Evolutionary conservation across 768 basidiomycete genomes (phyloP).

Genomic region (Xanthoconium purpureum): DNA sequence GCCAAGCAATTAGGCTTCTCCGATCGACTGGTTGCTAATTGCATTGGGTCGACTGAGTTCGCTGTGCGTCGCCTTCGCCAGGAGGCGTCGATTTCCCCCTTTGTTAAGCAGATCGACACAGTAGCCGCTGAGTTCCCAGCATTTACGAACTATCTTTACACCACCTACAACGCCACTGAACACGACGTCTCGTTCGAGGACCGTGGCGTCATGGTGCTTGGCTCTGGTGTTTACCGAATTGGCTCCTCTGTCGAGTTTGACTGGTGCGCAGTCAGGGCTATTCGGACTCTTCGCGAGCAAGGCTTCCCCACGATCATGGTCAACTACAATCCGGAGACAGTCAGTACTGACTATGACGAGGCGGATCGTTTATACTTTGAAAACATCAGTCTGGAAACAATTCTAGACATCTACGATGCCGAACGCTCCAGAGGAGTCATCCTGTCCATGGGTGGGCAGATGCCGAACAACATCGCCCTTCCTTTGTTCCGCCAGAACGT

Average conservation of each 20-base stretch:
- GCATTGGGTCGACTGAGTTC: constrained; percentile 87
- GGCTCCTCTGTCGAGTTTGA: constrained; percentile 99
- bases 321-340: constrained; percentile 99
- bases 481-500: constrained; percentile 96
- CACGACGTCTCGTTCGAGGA: constrained; percentile 90
- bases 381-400: constrained; percentile 94
- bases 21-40: constrained; percentile 81
- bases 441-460: constrained; percentile 97
- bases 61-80: constrained; percentile 88
- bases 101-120: constrained; percentile 98
- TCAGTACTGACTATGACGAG: constrained; percentile 98
- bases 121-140: constrained; percentile 99
- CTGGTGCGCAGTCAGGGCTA: constrained; percentile 98
- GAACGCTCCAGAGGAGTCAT: constrained; percentile 91
- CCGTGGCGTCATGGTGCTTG: constrained; percentile 93
- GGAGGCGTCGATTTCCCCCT: constrained; percentile 78
- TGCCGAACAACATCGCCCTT: constrained; percentile 97
- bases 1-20: constrained; percentile 97
- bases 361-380: constrained; percentile 98
- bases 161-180: constrained; percentile 94
- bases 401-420: constrained; percentile 93
- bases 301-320: constrained; percentile 97
- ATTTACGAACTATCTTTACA: constrained; percentile 98
- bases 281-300: constrained; percentile 92
- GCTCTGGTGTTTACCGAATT: constrained; percentile 97